Evolutionary conservation across 2,329 filamentous ascomycete genomes (phyloP).

Genomic region (Exutisphaerella laricina): DNA sequence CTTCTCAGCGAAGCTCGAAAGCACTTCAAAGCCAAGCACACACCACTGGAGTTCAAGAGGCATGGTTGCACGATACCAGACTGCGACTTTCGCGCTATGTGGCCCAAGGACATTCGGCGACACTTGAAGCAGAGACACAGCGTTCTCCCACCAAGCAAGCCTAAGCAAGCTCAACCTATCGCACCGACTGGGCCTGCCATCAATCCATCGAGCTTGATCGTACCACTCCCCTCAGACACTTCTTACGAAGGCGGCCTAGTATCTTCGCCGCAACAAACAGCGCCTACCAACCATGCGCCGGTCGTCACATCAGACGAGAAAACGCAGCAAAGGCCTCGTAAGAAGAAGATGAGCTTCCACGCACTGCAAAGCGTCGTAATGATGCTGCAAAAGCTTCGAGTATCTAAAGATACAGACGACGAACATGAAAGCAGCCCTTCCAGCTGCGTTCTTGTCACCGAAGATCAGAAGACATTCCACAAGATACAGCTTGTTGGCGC

Average conservation of each 20-base stretch:
- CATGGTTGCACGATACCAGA: conserved; percentile 1
- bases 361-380: not conserved
- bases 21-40: conserved; percentile 4
- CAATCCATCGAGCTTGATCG: not conserved
- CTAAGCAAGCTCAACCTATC: too few relatives aligned
- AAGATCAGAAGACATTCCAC: not conserved
- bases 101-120: conserved; percentile 2
- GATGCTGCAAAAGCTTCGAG: not conserved
- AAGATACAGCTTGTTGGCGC: not conserved
- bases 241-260: not conserved
- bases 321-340: not conserved
- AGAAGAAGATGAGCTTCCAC: not conserved
- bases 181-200: not conserved
- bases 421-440: not conserved
- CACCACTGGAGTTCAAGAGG: not conserved
- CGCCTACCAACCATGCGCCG: not conserved
- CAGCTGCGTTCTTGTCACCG: not conserved
- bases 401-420: not conserved
- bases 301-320: not conserved
- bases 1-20: not conserved
- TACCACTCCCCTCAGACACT: not conserved
- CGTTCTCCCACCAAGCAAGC: not conserved
- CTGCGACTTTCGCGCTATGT: conserved; percentile 1
- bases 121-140: conserved; percentile 2
- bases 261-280: not conserved